These are phyloP conservation scores for Thielaviopsis euricoi DNA, from an alignment of 2,329 filamentous ascomycete genomes.

Conservation along the genomic window DNA sequence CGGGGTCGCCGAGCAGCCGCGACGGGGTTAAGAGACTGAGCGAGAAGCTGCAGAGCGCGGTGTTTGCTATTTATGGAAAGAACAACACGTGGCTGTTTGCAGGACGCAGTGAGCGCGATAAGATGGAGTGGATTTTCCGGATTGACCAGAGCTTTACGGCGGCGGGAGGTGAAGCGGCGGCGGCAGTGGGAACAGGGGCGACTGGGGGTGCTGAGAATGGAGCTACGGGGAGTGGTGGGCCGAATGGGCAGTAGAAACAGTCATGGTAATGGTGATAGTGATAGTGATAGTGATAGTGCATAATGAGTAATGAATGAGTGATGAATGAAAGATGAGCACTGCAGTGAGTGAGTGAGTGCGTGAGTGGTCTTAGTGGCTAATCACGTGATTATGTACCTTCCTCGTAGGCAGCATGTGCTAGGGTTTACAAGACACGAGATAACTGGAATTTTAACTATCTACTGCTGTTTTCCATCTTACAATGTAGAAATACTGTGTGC, in stretches of 20 bases:
- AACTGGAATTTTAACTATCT: too few relatives aligned
- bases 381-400: background rate
- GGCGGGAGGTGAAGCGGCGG: conserved; percentile 24
- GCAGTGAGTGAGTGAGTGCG: too few relatives aligned
- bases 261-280: too few relatives aligned
- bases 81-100: conserved; percentile 94
- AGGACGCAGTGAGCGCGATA: conserved; percentile 73
- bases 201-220: background rate
- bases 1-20: conserved; percentile 16
- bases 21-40: conserved; percentile 35
- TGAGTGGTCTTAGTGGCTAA: background rate
- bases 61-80: conserved; percentile 88
- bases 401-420: background rate
- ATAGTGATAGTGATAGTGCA: too few relatives aligned
- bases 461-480: too few relatives aligned
- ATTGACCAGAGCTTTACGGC: conserved; percentile 63
- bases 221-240: conserved; percentile 5
- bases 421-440: background rate
- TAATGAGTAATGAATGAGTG: too few relatives aligned
- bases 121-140: conserved; percentile 91
- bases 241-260: background rate
- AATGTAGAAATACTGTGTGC: too few relatives aligned
- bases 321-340: too few relatives aligned
- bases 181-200: background rate
- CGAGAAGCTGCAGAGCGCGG: conserved; percentile 47